Percentiles rank a stretch among this genome's conserved stretches.
These are phyloP conservation scores for Colletotrichum sp. DNA, from an alignment of 2,329 filamentous ascomycete genomes.

Conservation along the genomic window DNA sequence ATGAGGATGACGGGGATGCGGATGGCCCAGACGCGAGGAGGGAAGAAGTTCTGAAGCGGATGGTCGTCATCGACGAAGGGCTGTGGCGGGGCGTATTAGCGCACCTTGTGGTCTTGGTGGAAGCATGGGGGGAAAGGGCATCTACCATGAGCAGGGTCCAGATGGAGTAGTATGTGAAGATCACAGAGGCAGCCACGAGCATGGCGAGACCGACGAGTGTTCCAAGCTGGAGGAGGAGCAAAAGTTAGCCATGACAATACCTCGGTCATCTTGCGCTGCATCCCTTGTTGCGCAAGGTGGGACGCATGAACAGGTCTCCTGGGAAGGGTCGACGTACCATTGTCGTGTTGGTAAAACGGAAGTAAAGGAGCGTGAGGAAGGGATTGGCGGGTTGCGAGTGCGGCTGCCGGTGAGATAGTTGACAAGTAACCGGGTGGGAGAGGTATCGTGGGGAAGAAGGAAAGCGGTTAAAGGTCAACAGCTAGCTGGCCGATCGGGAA, in stretches of 20 bases:
- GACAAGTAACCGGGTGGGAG: background rate
- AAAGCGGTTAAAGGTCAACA: background rate
- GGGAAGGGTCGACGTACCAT: constrained; percentile 30
- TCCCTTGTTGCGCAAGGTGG: constrained; percentile 10
- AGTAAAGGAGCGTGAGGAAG: constrained; percentile 13
- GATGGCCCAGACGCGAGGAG: constrained; percentile 97
- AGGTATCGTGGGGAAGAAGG: background rate
- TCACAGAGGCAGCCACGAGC: constrained; percentile 68
- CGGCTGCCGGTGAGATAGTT: background rate
- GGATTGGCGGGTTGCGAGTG: background rate
- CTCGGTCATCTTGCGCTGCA: background rate
- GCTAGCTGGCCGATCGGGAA: constrained; percentile 16
- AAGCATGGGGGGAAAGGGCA: constrained; percentile 14
- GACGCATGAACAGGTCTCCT: background rate
- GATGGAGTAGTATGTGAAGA: constrained; percentile 88
- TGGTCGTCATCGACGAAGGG: constrained; percentile 97
- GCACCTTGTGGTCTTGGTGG: background rate
- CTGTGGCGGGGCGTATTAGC: constrained; percentile 50
- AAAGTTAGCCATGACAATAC: background rate
- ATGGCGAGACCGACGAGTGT: constrained; percentile 75
- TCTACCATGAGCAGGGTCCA: constrained; percentile 97
- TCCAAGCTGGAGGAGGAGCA: constrained; percentile 73
- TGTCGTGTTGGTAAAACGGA: constrained; percentile 21
- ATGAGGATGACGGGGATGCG: constrained; percentile 97
- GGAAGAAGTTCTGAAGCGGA: constrained; percentile 92